These are phyloP conservation scores for Fusarium napiforme DNA, from an alignment of 2,329 filamentous ascomycete species.

Conservation along the genomic window DNA sequence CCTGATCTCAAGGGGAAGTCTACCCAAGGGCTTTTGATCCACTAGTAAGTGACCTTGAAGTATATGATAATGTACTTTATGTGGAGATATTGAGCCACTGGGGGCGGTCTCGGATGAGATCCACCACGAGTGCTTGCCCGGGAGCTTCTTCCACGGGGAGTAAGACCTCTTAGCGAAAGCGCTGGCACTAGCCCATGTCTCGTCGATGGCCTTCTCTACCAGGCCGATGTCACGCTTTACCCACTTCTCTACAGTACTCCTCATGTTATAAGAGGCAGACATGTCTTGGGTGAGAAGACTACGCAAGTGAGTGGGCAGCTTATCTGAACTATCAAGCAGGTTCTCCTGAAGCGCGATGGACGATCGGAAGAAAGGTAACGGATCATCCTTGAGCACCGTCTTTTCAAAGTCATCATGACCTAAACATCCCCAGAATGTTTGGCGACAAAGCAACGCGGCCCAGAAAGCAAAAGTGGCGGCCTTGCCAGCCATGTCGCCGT, in stretches of 20 bases:
- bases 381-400: background rate
- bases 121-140: conserved; percentile 3
- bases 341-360: conserved; percentile 46
- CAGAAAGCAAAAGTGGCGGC: conserved; percentile 58
- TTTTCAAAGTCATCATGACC: background rate
- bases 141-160: conserved; percentile 7
- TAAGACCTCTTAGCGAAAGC: background rate
- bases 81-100: conserved; percentile 1
- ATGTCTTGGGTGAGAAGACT: conserved; percentile 37
- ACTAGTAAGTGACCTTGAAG: conserved; percentile 51
- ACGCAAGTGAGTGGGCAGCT: background rate
- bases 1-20: conserved; percentile 63
- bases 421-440: conserved; percentile 45
- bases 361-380: conserved; percentile 35
- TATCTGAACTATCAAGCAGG: conserved; percentile 27
- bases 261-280: conserved; percentile 20
- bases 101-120: background rate
- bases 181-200: conserved; percentile 19
- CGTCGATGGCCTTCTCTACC: conserved; percentile 41
- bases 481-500: conserved; percentile 51
- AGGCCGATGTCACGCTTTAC: conserved; percentile 16
- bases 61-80: conserved; percentile 50
- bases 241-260: conserved; percentile 7
- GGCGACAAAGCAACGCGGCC: conserved; percentile 66
- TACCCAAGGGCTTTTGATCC: conserved; percentile 51